Base-by-base conservation (phyloP, 305 asterid genomes). In the Fraxinus xanthoxyloides region DNA sequence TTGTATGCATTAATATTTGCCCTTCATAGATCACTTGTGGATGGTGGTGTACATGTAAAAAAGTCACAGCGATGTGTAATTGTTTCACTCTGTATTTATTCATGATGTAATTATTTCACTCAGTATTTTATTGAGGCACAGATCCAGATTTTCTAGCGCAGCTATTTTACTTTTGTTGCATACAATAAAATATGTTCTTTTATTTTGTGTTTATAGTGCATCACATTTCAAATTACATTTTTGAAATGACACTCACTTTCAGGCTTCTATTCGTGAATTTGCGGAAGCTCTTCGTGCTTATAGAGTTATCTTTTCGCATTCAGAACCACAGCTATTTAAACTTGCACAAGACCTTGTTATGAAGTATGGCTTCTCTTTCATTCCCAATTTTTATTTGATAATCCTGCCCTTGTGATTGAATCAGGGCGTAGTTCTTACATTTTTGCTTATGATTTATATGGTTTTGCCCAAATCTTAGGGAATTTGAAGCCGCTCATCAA, bases 271-370 rank as follows among this genome's bases (percentile, higher is more conserved):
- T 86, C 93, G 83, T 83, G 98, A 96, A 90, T 96, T 96, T 89
- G 91, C 90, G 21, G 97, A 94, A 92, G 98, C 97, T 82, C 84
- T 93, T 82, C 97, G 97, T 80, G 99, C 98, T 76, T 96, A 96
- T 89, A 92, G 93, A 90, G 91, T 87, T 75, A 93, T 96, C 84
- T 94, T 96, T 86, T 90, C 90, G 85, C 90, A 96, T 86, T 91
- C 99, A 73, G 99, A 96, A 80, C 89, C 89, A 83, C 96, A 94
- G 82, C 95, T 94, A 88, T 89, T 89, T 83, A 92, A 91, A 85
- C 98, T 96, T 73, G 95, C 97, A 65, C 85, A 89, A 84, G 92
- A 93, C 84, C 92, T 94, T 56, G 89, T 93, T 83, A 87, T 82
- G 84, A 94, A 90, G 98, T 94, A 89, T 35, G 90, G 15, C 80